These are phyloP conservation scores for Nakazawaea siamensis DNA, from an alignment of 805 yeast genomes.

Conservation along the genomic window DNA sequence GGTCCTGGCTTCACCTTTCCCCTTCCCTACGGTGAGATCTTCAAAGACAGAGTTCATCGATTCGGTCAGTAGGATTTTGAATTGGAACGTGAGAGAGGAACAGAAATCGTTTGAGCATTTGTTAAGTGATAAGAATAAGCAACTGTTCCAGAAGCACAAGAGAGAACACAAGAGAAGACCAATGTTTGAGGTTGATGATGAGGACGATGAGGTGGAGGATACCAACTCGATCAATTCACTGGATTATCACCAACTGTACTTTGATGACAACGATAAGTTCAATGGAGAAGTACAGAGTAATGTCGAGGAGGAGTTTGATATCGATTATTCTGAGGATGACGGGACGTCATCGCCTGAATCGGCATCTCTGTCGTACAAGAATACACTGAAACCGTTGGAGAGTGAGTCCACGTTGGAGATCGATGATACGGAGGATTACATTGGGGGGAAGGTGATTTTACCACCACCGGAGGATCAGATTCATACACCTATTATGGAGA, in stretches of 20 bases:
- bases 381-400: too few species aligned
- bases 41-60: slow-evolving; percentile 74
- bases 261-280: slow-evolving; percentile 11
- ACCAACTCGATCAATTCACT: slow-evolving; percentile 8
- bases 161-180: slow-evolving; percentile 14
- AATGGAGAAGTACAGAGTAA: neutral
- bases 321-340: slow-evolving; percentile 20
- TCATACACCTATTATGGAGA: slow-evolving; percentile 5
- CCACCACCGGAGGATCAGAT: slow-evolving; percentile 7
- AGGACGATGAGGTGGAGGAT: slow-evolving; percentile 12
- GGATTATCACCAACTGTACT: slow-evolving; percentile 11
- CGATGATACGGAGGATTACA: slow-evolving; percentile 6
- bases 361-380: too few species aligned
- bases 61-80: slow-evolving; percentile 74
- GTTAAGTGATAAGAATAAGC: slow-evolving; percentile 48
- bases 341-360: too few species aligned
- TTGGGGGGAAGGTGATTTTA: neutral
- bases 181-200: slow-evolving; percentile 8
- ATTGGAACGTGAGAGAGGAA: slow-evolving; percentile 89
- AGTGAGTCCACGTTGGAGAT: slow-evolving; percentile 5
- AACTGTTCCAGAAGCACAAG: slow-evolving; percentile 24
- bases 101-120: slow-evolving; percentile 73
- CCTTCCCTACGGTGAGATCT: slow-evolving; percentile 86
- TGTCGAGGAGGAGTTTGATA: slow-evolving; percentile 18
- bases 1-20: slow-evolving; percentile 78